These are phyloP conservation scores for Echria macrotheca DNA, from an alignment of 495 filamentous ascomycete species.

Conservation along the genomic window DNA sequence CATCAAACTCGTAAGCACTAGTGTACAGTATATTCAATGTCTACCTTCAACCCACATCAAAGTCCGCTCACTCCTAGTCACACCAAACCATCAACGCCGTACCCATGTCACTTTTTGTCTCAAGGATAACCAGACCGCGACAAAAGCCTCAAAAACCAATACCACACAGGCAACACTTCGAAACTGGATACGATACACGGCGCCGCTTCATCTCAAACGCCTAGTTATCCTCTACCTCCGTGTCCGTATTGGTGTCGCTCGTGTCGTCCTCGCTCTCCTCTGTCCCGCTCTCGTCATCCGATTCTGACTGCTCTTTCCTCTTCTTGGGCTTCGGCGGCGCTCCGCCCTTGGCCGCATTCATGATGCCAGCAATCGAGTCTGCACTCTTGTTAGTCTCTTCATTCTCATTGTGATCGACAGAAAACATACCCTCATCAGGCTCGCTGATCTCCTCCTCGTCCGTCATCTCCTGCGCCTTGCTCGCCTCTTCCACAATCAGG, in stretches of 20 bases:
- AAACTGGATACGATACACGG: too few relatives aligned
- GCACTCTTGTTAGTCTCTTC: constrained; percentile 16
- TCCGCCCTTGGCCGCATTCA: constrained; percentile 74
- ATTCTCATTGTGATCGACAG: constrained; percentile 5
- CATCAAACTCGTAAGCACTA: too few relatives aligned
- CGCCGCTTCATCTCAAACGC: too few relatives aligned
- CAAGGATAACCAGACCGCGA: neutral
- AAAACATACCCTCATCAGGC: constrained; percentile 83
- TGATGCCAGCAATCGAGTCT: constrained; percentile 95
- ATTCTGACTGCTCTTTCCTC: constrained; percentile 42
- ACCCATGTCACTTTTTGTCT: constrained; percentile 6
- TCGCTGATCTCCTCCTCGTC: constrained; percentile 94
- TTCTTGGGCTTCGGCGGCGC: constrained; percentile 49
- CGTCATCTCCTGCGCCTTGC: constrained; percentile 71
- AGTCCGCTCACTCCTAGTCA: too few relatives aligned
- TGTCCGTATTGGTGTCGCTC: constrained; percentile 77
- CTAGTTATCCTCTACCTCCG: constrained; percentile 54
- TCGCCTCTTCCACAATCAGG: constrained; percentile 81
- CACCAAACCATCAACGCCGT: constrained; percentile 4
- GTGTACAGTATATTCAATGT: too few relatives aligned
- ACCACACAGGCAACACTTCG: too few relatives aligned
- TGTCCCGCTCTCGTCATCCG: constrained; percentile 80
- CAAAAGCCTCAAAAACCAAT: too few relatives aligned
- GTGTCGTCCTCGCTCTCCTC: constrained; percentile 75
- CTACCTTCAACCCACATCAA: too few relatives aligned